Evolutionary conservation across 225 moss, liverwort and hornwort species (phyloP).

Genomic region (Antitrichia curtipendula): DNA sequence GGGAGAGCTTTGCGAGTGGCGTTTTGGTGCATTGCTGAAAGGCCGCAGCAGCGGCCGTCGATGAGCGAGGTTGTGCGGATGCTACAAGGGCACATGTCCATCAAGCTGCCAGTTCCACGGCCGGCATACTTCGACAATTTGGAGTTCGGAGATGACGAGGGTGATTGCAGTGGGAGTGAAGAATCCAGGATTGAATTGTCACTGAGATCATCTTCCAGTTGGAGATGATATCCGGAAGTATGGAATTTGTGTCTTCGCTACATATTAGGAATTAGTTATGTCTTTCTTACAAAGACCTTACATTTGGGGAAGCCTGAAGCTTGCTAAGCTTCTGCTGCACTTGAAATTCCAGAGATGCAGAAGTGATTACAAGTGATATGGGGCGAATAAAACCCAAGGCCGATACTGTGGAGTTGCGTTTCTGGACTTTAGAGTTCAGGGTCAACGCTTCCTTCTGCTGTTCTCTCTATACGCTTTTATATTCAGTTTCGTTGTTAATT

Average conservation of each 20-base stretch:
- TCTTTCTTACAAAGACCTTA: no score
- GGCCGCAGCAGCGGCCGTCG: not conserved
- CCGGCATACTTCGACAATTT: not conserved
- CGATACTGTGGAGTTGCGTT: not conserved
- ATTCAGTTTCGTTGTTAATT: not conserved
- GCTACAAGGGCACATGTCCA: not conserved
- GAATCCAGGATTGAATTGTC: not conserved
- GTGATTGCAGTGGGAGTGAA: not conserved
- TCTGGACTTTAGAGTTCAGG: not conserved
- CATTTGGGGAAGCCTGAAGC: not conserved
- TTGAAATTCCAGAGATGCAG: no score
- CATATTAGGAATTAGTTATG: no score
- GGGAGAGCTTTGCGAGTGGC: not conserved
- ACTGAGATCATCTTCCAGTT: not conserved
- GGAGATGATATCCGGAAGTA: not conserved
- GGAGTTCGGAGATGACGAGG: not conserved
- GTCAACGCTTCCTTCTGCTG: not conserved
- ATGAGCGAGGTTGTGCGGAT: not conserved
- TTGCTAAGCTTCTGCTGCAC: not conserved
- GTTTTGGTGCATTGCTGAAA: not conserved
- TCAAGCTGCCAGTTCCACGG: not conserved
- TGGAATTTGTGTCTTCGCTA: not conserved
- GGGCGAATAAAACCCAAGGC: not conserved
- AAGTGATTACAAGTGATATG: not conserved
- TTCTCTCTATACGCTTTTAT: not conserved